Conservation (phyloP, 305 asterid genomes). For the Fraxinus baroniana region DNA sequence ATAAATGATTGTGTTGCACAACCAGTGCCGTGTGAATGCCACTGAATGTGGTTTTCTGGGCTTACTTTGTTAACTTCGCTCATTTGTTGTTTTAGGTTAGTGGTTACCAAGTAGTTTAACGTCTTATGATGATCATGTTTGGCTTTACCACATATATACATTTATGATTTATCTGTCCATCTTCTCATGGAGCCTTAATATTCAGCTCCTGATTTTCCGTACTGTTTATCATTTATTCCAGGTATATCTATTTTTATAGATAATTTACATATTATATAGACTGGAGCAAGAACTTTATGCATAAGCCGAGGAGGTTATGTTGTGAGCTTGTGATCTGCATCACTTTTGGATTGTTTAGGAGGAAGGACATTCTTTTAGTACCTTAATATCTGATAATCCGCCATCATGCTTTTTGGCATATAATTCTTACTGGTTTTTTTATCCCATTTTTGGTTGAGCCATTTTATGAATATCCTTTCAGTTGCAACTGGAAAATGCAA, state of each 20-base stretch:
- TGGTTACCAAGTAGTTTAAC: background rate
- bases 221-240: slow-evolving; percentile 23
- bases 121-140: slow-evolving; percentile 13
- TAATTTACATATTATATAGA: background rate
- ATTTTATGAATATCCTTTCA: slow-evolving; percentile 14
- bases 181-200: background rate
- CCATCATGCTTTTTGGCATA: slow-evolving; percentile 14
- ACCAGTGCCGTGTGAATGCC: background rate
- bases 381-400: slow-evolving; percentile 1
- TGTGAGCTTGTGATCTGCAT: slow-evolving; percentile 10
- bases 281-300: slow-evolving; percentile 13
- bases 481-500: slow-evolving; percentile 18
- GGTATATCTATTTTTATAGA: background rate
- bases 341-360: slow-evolving; percentile 2
- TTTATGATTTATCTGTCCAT: background rate
- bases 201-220: slow-evolving; percentile 16
- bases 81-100: background rate
- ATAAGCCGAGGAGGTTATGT: background rate
- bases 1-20: background rate
- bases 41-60: background rate
- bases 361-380: background rate
- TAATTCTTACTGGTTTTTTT: slow-evolving; percentile 16
- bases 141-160: slow-evolving; percentile 15
- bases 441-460: slow-evolving; percentile 15
- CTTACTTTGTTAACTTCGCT: background rate